Conservation (phyloP, 352 stramenopile genomes). For the Globisporangium sylvaticum region DNA sequence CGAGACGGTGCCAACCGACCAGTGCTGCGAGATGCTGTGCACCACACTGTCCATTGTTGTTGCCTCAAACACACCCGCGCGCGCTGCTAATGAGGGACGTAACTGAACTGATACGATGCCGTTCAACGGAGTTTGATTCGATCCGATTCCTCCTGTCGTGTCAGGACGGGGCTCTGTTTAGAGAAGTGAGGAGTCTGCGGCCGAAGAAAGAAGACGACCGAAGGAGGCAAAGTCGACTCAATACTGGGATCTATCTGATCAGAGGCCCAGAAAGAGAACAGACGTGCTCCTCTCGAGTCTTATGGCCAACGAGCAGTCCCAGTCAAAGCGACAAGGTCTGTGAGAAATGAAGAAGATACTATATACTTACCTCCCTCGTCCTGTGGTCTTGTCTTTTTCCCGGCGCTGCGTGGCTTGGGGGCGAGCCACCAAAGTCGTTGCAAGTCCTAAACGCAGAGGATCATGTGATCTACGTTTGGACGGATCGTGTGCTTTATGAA, state of each 20-base stretch:
- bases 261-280: not conserved
- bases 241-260: not conserved
- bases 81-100: not conserved
- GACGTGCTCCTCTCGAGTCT: not conserved
- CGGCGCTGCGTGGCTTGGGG: not conserved
- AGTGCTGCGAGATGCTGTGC: slow-evolving; percentile 31
- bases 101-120: not conserved
- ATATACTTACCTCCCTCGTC: not conserved
- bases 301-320: not conserved
- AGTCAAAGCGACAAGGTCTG: not conserved
- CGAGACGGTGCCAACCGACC: slow-evolving; percentile 35
- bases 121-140: not conserved
- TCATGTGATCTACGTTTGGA: not conserved
- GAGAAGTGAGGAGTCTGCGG: not conserved
- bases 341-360: not conserved
- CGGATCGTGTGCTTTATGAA: not conserved
- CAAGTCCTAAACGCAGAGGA: not conserved
- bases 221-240: not conserved
- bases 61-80: not conserved
- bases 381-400: not conserved
- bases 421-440: not conserved
- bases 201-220: not conserved
- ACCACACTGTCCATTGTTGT: not conserved
- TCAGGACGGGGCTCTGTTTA: not conserved
- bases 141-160: not conserved